Evolutionary conservation across 116 monocot genomes (phyloP).

Genomic region (Posidonia oceanica): DNA sequence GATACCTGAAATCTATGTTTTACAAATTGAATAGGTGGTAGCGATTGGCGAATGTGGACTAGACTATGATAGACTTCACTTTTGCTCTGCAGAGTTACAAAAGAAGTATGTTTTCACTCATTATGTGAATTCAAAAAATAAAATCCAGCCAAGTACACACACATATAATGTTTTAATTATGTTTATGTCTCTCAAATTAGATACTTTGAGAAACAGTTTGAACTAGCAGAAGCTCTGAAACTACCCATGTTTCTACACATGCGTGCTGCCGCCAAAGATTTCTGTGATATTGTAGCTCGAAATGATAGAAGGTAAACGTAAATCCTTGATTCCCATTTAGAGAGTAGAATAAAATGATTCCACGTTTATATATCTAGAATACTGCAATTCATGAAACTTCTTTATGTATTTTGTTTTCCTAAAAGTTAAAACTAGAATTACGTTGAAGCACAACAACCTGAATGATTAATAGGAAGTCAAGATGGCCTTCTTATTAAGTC

Average conservation of each 20-base stretch:
- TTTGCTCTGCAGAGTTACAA: conserved; percentile 80
- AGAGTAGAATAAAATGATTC: background rate
- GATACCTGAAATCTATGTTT: background rate
- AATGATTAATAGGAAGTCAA: no score
- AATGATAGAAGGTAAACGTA: conserved; percentile 54
- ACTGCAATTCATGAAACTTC: no score
- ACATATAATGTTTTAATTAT: background rate
- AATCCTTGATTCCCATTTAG: background rate
- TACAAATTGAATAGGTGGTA: conserved; percentile 49
- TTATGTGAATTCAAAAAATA: background rate
- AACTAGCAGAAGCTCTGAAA: conserved; percentile 70
- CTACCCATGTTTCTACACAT: conserved; percentile 99
- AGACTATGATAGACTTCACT: conserved; percentile 97
- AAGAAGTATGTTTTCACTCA: conserved; percentile 47
- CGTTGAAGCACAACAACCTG: no score
- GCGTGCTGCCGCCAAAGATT: conserved; percentile 95
- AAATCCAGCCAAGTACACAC: no score
- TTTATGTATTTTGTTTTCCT: no score
- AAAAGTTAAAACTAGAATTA: no score
- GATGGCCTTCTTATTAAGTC: no score
- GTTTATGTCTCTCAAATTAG: conserved; percentile 23
- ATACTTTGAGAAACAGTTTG: conserved; percentile 96
- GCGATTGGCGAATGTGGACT: conserved; percentile 97
- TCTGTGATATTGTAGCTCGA: conserved; percentile 63
- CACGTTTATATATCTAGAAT: background rate